These are phyloP conservation scores for Erysimum pusillum DNA, from an alignment of 441 rosid genomes.

Conservation along the genomic window DNA sequence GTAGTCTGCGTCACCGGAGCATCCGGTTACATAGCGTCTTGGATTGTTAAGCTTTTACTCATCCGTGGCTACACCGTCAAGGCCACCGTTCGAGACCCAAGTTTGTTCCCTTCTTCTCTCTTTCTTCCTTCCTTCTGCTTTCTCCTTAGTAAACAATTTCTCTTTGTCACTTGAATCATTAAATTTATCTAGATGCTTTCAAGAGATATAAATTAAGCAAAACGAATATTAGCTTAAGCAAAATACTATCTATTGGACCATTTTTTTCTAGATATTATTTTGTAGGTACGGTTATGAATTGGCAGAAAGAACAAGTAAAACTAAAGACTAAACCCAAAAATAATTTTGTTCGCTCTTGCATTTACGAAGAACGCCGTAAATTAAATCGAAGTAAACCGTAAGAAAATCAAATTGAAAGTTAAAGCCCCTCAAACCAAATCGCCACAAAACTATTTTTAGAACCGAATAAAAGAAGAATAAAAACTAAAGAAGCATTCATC, in stretches of 20 bases:
- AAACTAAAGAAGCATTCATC: background rate
- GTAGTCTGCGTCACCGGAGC: slow-evolving; percentile 49
- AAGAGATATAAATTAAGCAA: too few species aligned
- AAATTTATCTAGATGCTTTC: too few species aligned
- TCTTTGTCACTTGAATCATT: background rate
- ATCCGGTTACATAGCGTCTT: slow-evolving; percentile 67
- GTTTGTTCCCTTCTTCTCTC: slow-evolving; percentile 42
- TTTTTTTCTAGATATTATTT: too few species aligned
- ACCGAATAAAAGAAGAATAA: background rate
- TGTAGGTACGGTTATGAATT: too few species aligned
- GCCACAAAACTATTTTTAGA: background rate
- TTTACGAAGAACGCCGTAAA: too few species aligned
- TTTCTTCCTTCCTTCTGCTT: background rate
- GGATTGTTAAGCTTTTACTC: slow-evolving; percentile 72
- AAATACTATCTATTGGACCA: too few species aligned
- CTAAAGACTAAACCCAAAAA: too few species aligned
- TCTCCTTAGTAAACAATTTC: too few species aligned
- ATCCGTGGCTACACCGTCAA: slow-evolving; percentile 65
- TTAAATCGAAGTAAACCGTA: background rate
- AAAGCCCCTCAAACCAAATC: background rate
- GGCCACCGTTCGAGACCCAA: slow-evolving; percentile 69
- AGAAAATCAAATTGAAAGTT: background rate
- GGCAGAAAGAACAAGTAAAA: too few species aligned
- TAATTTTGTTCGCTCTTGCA: too few species aligned
- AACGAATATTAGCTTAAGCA: too few species aligned